Base-by-base conservation (phyloP, 108 stramenopile genomes). In the Fragilaria crotonensis region DNA sequence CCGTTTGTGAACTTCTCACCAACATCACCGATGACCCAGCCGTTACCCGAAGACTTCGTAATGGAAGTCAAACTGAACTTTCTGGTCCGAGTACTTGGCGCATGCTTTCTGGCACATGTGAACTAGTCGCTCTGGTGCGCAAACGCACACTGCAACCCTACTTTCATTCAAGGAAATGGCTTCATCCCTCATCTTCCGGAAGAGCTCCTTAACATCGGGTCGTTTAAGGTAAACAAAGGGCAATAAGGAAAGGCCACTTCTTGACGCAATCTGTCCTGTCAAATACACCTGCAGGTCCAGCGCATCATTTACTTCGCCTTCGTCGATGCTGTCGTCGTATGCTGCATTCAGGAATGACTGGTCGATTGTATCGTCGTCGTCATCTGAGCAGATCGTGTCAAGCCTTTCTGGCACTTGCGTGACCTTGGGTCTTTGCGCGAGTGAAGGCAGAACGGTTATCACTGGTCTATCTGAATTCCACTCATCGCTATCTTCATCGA, bases 131-230 rank as follows among this genome's bases (percentile, higher is more conserved):
- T 57, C 47, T 20, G 76, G 71, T 1, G 62, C 76, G 56, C 76
- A 77, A 5, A 62, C 71, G 53, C 61, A 64, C 21, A 77, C 76
- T 48, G 71, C 76, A 2, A 77, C 67, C 28, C 68, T 51, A 1
- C 54, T 54, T 21, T 64, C 63, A 29, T 57, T 57, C 2, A 11
- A 20, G 9, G n/a, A 33, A 2, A 63, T 52, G 4, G 72, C 77
- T 22, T 66, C 46, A 11, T 52, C 7, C 29, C 57, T 64, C 59
- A 67, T 64, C 7, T 68, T 45, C 0, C 5, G 44, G 48, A 73
- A 57, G 32, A 73, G 63, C 0, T 23, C 45, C 17, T 59, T 48
- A 14, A 78, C 5, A 61, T 78, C 64, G 7, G 77, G 72, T 5
- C 72, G 72, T 21, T 64, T 71, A 7, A 25, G 7, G 45, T 58